Conservation (phyloP, 164 flowering plant genomes). For the Stephania japonica region DNA sequence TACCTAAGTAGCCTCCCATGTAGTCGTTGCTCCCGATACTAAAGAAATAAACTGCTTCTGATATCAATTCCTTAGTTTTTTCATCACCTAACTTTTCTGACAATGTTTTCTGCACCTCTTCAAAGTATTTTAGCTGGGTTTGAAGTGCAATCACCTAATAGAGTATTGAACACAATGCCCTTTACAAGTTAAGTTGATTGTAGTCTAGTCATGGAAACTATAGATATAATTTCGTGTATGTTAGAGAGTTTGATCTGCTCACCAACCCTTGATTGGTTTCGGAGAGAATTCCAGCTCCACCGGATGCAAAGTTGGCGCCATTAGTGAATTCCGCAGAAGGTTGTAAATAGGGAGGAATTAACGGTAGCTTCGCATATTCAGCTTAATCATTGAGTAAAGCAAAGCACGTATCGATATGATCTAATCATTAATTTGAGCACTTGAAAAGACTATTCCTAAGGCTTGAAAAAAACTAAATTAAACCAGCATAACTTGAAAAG, state of each 20-base stretch:
- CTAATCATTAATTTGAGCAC: background rate
- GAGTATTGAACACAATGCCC: background rate
- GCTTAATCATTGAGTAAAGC: slow-evolving; percentile 26
- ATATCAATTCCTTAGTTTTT: slow-evolving; percentile 27
- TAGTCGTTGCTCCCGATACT: slow-evolving; percentile 63
- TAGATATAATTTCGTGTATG: background rate
- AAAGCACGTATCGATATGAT: background rate
- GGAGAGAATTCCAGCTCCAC: slow-evolving; percentile 48
- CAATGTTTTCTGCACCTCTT: slow-evolving; percentile 30
- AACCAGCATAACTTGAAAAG: background rate
- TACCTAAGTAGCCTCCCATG: slow-evolving; percentile 45
- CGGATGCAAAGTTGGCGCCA: slow-evolving; percentile 64
- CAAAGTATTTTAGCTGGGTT: slow-evolving; percentile 43
- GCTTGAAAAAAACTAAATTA: background rate
- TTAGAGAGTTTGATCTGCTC: background rate
- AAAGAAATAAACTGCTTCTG: slow-evolving; percentile 52
- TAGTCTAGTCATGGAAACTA: background rate
- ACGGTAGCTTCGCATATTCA: slow-evolving; percentile 42
- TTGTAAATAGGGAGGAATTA: slow-evolving; percentile 44
- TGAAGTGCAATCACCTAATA: slow-evolving; percentile 43
- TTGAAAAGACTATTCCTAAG: background rate
- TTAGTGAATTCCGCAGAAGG: slow-evolving; percentile 31
- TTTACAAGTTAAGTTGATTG: background rate
- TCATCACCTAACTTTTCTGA: slow-evolving; percentile 31
- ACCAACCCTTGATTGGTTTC: slow-evolving; percentile 50